phyloP scores from a whole-genome alignment of 495 filamentous ascomycete species.

The Cladorrhinum samala region DNA sequence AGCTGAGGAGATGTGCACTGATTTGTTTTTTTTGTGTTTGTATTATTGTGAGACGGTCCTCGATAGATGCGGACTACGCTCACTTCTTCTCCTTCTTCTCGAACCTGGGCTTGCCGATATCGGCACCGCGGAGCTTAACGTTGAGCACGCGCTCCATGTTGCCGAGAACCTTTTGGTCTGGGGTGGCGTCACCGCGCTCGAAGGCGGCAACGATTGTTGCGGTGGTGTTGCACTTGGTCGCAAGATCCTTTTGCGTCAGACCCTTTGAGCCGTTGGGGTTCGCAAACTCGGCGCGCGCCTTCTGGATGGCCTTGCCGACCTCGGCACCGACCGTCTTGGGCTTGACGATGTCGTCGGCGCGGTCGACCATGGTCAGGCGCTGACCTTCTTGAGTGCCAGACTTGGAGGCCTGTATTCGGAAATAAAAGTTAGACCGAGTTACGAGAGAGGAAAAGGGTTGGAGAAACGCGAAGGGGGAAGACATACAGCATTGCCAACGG shows the following conservation, averaged over 20 bases:
- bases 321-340: conserved; percentile 77
- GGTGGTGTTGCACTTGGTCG: conserved; percentile 88
- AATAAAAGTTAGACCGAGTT: neutral
- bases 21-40: neutral
- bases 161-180: conserved; percentile 77
- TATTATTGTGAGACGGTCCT: neutral
- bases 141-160: conserved; percentile 80
- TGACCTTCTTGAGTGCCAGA: conserved; percentile 69
- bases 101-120: conserved; percentile 73
- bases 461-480: no score
- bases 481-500: conserved; percentile 71
- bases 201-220: conserved; percentile 73
- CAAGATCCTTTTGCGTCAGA: conserved; percentile 95
- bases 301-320: conserved; percentile 77
- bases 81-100: conserved; percentile 56
- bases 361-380: conserved; percentile 96
- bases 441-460: neutral
- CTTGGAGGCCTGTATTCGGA: conserved; percentile 45
- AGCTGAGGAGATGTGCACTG: neutral
- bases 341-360: conserved; percentile 94
- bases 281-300: conserved; percentile 55
- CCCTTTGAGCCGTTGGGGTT: conserved; percentile 51
- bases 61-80: neutral
- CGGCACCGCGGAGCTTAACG: conserved; percentile 72
- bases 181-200: conserved; percentile 72